Base-by-base conservation (phyloP, 2,329 filamentous ascomycete genomes). In the Diaporthe sp. region DNA sequence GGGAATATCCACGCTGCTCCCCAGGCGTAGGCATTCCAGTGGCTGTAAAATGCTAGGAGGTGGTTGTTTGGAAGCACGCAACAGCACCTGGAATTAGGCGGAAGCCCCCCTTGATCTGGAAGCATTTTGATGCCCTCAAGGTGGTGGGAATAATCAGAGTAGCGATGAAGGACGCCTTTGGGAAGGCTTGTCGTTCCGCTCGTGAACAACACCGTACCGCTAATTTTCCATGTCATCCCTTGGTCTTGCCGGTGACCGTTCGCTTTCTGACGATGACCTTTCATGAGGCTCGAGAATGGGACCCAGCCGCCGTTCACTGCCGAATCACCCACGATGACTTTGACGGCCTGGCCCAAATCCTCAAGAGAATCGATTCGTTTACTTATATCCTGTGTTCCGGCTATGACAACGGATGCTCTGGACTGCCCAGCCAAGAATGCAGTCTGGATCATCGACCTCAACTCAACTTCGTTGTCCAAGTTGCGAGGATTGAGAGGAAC, bases 21-120 rank as follows among this genome's bases (percentile, higher is more conserved):
- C 58, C 58, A 61, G 58, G 34, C 34, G 22, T 61, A 61, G n/a
- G 58, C 58, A 13, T 61, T 61, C 58, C 58, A 61, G 37, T 61
- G 58, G 37, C 58, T 61, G 58, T 61, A 61, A 61, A 61, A 42
- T n/a, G 58, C 58, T 28, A 61, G 37, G 6, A 61, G 58, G 5
- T 61, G 58, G 13, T 61, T 61, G 58, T 61, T 61, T 0, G 58
- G 58, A 25, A 61, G 58, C 37, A 61, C 58, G 22, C 58, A 61
- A 19, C 58, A 61, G 37, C 58, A 61, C 13, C 5, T 42, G 12
- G 58, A 61, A 13, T 44, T 12, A 28, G 37, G 58, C 4, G 58
- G 58, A 61, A 61, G 58, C 2, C 34, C 58, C 2, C 58, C 58
- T 15, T 42, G 58, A 61, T 61, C 58, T 61, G 58, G 58, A 42